Conservation (phyloP, 371 early-diverging fungal genomes). For the Gilbertella persicaria region DNA sequence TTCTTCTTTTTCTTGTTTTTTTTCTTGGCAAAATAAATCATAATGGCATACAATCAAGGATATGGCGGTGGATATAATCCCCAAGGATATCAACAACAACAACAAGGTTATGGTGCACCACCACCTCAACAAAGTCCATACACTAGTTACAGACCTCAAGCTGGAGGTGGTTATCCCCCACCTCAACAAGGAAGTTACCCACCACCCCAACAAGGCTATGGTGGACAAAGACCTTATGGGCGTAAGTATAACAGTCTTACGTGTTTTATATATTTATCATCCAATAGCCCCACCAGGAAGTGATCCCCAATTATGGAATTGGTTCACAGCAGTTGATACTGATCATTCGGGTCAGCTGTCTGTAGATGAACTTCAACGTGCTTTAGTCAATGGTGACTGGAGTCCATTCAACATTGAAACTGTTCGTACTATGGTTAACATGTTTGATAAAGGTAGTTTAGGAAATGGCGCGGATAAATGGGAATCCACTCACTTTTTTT, state of each 20-base stretch:
- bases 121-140: conserved; percentile 12
- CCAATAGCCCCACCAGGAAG: conserved; percentile 38
- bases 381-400: conserved; percentile 70
- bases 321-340: conserved; percentile 79
- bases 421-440: conserved; percentile 62
- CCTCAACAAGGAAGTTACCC: conserved; percentile 2
- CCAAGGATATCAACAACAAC: conserved; percentile 7
- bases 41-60: conserved; percentile 12
- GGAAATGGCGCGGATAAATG: conserved; percentile 31
- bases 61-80: conserved; percentile 5
- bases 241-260: no score
- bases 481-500: background rate
- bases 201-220: conserved; percentile 14
- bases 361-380: conserved; percentile 58
- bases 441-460: conserved; percentile 71
- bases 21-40: background rate
- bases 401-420: conserved; percentile 65
- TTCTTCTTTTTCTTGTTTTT: background rate
- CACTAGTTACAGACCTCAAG: conserved; percentile 1
- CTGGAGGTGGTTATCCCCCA: conserved; percentile 6
- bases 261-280: no score
- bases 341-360: conserved; percentile 49
- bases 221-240: conserved; percentile 1
- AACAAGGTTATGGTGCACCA: conserved; percentile 9
- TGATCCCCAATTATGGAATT: conserved; percentile 59